Percentiles rank a stretch among this genome's conserved stretches.
These are phyloP conservation scores for Epithele typhae DNA, from an alignment of 768 basidiomycete species.

Conservation along the genomic window DNA sequence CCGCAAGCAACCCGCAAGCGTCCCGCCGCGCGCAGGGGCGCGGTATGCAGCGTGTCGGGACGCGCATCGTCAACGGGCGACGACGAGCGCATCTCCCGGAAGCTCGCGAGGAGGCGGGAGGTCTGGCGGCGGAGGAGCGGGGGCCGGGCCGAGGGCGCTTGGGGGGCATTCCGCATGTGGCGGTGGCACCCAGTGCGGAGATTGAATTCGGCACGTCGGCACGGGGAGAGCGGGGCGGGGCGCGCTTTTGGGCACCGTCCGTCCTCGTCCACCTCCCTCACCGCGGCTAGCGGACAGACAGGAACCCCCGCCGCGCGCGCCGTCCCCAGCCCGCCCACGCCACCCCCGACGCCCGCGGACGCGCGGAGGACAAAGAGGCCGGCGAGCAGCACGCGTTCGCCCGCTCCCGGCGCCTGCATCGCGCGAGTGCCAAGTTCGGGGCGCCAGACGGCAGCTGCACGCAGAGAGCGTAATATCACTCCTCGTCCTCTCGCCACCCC, in stretches of 20 bases:
- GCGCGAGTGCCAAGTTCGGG: constrained; percentile 6
- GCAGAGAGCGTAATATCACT: constrained; percentile 14
- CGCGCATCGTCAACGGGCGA: too few species aligned
- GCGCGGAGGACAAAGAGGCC: not conserved
- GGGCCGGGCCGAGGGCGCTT: too few species aligned
- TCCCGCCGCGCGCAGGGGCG: too few species aligned
- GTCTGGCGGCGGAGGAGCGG: too few species aligned
- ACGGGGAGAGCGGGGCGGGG: not conserved
- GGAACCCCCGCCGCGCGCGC: not conserved
- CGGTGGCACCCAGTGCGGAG: too few species aligned
- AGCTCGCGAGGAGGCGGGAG: too few species aligned
- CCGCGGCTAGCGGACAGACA: not conserved
- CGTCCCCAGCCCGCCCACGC: not conserved
- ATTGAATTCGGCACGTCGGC: constrained; percentile 13
- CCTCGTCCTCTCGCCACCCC: constrained; percentile 3
- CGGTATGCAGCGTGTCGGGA: too few species aligned
- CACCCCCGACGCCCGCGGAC: not conserved
- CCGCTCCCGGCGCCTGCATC: not conserved
- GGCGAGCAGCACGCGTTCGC: not conserved
- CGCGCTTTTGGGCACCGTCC: not conserved
- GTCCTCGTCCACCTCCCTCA: not conserved
- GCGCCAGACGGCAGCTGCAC: constrained; percentile 6
- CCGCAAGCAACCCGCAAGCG: too few species aligned
- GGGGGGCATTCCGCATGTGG: too few species aligned
- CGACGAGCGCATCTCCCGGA: too few species aligned